Conservation (phyloP, 805 yeast genomes). For the Nakazawaea molendinolei region DNA sequence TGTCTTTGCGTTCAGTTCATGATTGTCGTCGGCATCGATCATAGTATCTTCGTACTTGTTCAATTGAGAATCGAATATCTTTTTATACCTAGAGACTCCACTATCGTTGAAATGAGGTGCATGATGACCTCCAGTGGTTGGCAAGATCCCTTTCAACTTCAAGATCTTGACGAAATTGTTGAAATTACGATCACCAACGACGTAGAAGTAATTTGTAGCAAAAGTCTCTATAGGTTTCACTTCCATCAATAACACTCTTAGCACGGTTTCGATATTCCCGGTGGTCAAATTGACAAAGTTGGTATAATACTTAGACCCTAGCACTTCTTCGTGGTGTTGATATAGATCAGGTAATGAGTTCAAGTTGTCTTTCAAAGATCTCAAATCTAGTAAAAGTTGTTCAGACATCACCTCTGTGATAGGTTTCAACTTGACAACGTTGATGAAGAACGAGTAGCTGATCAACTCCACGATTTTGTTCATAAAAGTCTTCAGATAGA, state of each 20-base stretch:
- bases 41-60: constrained; percentile 24
- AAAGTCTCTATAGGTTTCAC: constrained; percentile 59
- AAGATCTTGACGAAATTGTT: constrained; percentile 61
- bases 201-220: constrained; percentile 56
- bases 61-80: constrained; percentile 31
- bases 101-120: constrained; percentile 21
- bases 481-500: constrained; percentile 65
- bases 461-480: constrained; percentile 70
- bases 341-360: constrained; percentile 40
- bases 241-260: constrained; percentile 62
- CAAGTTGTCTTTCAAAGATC: constrained; percentile 52
- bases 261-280: constrained; percentile 45
- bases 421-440: constrained; percentile 59
- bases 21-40: constrained; percentile 15
- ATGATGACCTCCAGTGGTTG: constrained; percentile 23
- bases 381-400: constrained; percentile 71
- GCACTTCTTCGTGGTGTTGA: constrained; percentile 25
- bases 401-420: constrained; percentile 66
- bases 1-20: constrained; percentile 16
- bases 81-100: constrained; percentile 30
- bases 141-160: constrained; percentile 49
- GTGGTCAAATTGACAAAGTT: constrained; percentile 20
- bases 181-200: constrained; percentile 59
- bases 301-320: constrained; percentile 20
- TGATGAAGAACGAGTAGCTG: constrained; percentile 46